A percentile compares a stretch with the other conserved stretches of the same genome.
Conservation (phyloP, 805 yeast species). For the Ogataea paradorogensis region DNA sequence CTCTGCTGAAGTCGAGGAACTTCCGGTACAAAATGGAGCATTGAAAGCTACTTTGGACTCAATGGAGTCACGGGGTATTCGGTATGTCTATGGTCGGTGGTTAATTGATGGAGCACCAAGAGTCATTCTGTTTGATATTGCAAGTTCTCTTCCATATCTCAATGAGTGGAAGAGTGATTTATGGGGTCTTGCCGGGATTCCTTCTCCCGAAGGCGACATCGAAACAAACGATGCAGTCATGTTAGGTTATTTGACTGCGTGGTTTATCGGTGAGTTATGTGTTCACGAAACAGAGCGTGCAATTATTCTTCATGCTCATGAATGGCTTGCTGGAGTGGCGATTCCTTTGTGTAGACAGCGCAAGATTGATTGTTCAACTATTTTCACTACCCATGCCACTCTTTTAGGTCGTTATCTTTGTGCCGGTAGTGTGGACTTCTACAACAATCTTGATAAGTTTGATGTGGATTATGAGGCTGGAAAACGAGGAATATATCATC, state of each 20-base stretch:
- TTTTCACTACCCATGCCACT: conserved; percentile 97
- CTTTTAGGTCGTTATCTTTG: conserved; percentile 90
- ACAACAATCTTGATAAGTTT: conserved; percentile 80
- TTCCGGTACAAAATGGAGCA: conserved; percentile 44
- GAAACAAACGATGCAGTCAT: conserved; percentile 93
- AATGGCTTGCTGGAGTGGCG: conserved; percentile 97
- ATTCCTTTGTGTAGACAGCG: conserved; percentile 89
- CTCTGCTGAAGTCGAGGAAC: conserved; percentile 77
- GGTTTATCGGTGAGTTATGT: conserved; percentile 96
- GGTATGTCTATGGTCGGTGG: conserved; percentile 91
- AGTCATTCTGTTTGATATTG: conserved; percentile 82
- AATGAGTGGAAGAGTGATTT: conserved; percentile 94
- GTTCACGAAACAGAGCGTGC: conserved; percentile 81
- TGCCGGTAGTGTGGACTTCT: conserved; percentile 95
- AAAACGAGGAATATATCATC: conserved; percentile 92
- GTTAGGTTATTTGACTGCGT: conserved; percentile 89
- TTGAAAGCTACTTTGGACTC: conserved; percentile 65
- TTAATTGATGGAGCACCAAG: conserved; percentile 96
- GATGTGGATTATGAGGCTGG: conserved; percentile 99
- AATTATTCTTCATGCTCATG: conserved; percentile 91
- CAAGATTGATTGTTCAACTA: conserved; percentile 88
- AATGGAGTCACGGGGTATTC: conserved; percentile 80
- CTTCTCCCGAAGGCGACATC: conserved; percentile 82
- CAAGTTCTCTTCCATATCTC: conserved; percentile 64
- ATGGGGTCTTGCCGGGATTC: conserved; percentile 90